Percentiles rank a stretch among this genome's conserved stretches.
Conservation (phyloP, 1,139 yeast genomes). For the Lizanozyma gosingica region DNA sequence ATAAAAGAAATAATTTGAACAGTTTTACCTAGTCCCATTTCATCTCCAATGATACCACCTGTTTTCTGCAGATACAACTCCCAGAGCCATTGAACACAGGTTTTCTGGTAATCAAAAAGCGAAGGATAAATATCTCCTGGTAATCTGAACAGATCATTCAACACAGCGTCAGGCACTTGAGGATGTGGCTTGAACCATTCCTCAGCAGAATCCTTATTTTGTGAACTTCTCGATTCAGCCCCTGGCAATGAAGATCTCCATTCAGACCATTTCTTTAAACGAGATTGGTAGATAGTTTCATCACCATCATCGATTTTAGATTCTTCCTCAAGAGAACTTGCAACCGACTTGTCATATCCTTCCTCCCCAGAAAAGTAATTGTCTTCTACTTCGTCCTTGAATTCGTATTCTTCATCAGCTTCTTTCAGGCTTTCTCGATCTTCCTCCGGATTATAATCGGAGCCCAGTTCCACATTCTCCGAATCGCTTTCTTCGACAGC, state of each 20-base stretch:
- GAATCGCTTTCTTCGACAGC: constrained; percentile 5
- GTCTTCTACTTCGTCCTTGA: constrained; percentile 10
- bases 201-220: constrained; percentile 22
- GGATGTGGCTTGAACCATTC: constrained; percentile 80
- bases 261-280: constrained; percentile 53
- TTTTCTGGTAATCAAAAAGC: constrained; percentile 85
- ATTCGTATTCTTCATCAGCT: constrained; percentile 13
- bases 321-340: constrained; percentile 7
- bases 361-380: constrained; percentile 8
- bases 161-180: constrained; percentile 57
- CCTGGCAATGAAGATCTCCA: constrained; percentile 29
- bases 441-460: constrained; percentile 4
- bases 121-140: constrained; percentile 91
- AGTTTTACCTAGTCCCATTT: constrained; percentile 96
- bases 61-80: constrained; percentile 79
- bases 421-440: constrained; percentile 3
- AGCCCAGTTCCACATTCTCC: constrained; percentile 11
- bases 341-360: constrained; percentile 7
- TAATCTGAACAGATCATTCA: constrained; percentile 59
- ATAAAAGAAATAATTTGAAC: constrained; percentile 84
- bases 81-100: constrained; percentile 78
- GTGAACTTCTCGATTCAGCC: constrained; percentile 6
- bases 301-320: constrained; percentile 66
- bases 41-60: constrained; percentile 96
- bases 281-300: constrained; percentile 46